phyloP scores from a whole-genome alignment of 164 flowering plant species.

The Aristolochia fimbriata region DNA sequence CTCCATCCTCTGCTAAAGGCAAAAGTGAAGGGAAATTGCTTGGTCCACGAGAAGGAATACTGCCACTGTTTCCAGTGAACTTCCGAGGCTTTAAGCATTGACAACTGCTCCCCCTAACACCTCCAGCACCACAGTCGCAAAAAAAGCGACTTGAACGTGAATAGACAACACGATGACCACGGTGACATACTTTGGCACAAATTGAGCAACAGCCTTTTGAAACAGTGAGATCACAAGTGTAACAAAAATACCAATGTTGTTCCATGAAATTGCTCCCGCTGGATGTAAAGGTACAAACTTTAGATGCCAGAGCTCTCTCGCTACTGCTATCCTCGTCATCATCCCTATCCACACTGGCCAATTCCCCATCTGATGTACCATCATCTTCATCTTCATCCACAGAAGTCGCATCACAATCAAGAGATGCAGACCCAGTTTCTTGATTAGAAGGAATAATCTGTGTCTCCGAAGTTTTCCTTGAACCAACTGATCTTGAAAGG shows the following conservation, averaged over 20 bases:
- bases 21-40: conserved; percentile 54
- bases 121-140: conserved; percentile 99
- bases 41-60: conserved; percentile 31
- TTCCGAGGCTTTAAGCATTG: conserved; percentile 96
- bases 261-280: conserved; percentile 99
- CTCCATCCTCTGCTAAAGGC: conserved; percentile 67
- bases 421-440: conserved; percentile 46
- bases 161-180: conserved; percentile 98
- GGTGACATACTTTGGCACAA: conserved; percentile 99
- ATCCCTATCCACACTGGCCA: conserved; percentile 82
- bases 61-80: conserved; percentile 38
- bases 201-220: conserved; percentile 98
- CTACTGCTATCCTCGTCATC: conserved; percentile 83
- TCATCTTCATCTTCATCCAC: conserved; percentile 98
- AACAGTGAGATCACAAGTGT: conserved; percentile 96
- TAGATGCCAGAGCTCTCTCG: conserved; percentile 88
- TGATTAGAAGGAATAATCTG: conserved; percentile 54
- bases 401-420: conserved; percentile 94
- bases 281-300: conserved; percentile 96
- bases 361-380: conserved; percentile 98
- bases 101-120: conserved; percentile 92
- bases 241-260: conserved; percentile 99
- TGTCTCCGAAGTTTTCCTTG: conserved; percentile 54
- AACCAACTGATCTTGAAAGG: conserved; percentile 36
- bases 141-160: conserved; percentile 97